phyloP scores from a whole-genome alignment of 768 basidiomycete species.

The Rhizopogon vulgaris region DNA sequence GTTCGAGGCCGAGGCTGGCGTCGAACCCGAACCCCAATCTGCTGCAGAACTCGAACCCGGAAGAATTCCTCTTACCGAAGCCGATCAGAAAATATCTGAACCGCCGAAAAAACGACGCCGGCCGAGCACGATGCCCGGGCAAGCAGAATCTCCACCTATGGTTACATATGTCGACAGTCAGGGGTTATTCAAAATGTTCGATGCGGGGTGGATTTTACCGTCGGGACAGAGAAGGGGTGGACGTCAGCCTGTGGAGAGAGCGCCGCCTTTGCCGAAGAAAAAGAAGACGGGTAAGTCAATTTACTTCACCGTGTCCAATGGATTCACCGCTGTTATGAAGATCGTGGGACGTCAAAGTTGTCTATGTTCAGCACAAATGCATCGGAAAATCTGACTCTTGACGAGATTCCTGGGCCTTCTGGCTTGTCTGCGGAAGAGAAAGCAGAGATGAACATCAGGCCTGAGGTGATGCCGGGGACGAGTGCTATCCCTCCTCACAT shows the following conservation, averaged over 20 bases:
- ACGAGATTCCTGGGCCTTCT: constrained; percentile 21
- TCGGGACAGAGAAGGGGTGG: constrained; percentile 64
- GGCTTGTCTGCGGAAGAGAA: constrained; percentile 15
- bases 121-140: constrained; percentile 14
- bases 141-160: constrained; percentile 43
- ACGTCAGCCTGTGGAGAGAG: constrained; percentile 40
- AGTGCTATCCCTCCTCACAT: neutral
- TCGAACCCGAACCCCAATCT: constrained; percentile 6
- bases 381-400: constrained; percentile 38
- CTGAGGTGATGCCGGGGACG: neutral
- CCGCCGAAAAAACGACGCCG: constrained; percentile 16
- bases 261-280: constrained; percentile 44
- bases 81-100: constrained; percentile 18
- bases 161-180: constrained; percentile 69
- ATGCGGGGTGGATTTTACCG: constrained; percentile 84
- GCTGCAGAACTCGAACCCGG: constrained; percentile 8
- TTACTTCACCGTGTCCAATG: neutral
- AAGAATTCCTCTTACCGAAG: constrained; percentile 6
- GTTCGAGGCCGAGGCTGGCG: constrained; percentile 34
- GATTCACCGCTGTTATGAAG: constrained; percentile 4
- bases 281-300: constrained; percentile 32
- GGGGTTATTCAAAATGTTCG: constrained; percentile 75
- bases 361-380: constrained; percentile 41
- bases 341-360: constrained; percentile 36
- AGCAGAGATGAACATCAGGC: constrained; percentile 5